Percentiles rank a stretch among this genome's conserved stretches.
Conservation (phyloP, 805 yeast genomes). For the Saccharomyces eubayanus region DNA sequence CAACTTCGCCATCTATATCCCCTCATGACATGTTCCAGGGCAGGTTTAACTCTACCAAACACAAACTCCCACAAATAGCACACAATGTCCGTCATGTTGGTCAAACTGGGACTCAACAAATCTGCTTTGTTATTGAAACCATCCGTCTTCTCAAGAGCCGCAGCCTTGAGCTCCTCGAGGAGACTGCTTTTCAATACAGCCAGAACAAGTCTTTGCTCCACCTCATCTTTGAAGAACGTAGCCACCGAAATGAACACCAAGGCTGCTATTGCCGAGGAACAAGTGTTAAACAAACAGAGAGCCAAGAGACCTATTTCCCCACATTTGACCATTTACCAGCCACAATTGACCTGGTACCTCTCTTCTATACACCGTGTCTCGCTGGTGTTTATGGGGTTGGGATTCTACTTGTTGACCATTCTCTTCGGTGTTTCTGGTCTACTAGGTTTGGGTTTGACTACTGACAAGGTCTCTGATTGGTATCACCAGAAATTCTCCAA, state of each 20-base stretch:
- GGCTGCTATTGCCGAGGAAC: slow-evolving; percentile 55
- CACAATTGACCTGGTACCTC: slow-evolving; percentile 77
- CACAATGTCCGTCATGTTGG: slow-evolving; percentile 5
- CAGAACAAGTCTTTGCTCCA: slow-evolving; percentile 5
- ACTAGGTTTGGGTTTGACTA: slow-evolving; percentile 41
- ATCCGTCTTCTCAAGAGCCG: slow-evolving; percentile 6
- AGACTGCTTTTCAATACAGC: slow-evolving; percentile 5
- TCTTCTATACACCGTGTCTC: slow-evolving; percentile 81
- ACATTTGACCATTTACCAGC: slow-evolving; percentile 81
- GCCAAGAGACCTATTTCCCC: slow-evolving; percentile 85
- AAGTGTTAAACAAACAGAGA: slow-evolving; percentile 72
- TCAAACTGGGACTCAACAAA: slow-evolving; percentile 12
- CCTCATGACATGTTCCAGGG: neutral
- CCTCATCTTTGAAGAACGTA: neutral
- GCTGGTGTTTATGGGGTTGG: slow-evolving; percentile 74
- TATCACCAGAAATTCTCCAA: slow-evolving; percentile 56
- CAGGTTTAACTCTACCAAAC: neutral
- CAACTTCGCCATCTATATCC: neutral
- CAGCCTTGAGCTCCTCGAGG: slow-evolving; percentile 3
- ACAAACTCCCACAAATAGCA: neutral
- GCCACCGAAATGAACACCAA: slow-evolving; percentile 30
- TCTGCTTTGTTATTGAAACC: slow-evolving; percentile 6
- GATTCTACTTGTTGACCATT: slow-evolving; percentile 69
- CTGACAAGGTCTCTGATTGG: slow-evolving; percentile 30
- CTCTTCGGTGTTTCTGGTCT: slow-evolving; percentile 64